Evolutionary conservation across 495 filamentous ascomycete species (phyloP), one percentile per base, ranked within the genome.

Genomic region (Penicillium lividum): DNA sequence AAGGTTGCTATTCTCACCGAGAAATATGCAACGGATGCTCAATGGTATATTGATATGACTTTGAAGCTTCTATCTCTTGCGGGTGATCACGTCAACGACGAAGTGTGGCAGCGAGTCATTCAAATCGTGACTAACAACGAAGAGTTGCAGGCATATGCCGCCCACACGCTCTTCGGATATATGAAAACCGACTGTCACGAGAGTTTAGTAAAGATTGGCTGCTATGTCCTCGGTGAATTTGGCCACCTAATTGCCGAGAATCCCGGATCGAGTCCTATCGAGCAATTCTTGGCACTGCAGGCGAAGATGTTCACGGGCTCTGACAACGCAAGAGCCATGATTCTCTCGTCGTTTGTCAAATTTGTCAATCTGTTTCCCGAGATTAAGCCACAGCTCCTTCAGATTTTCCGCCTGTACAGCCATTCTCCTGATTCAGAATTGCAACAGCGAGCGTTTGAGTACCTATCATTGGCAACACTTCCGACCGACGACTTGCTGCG

Each of bases 41-140:
- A 97, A 70, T 99, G 95, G 95, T 99, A 99, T 75, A 95, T 99
- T 56, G 92, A 99, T 68, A 96, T 97, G 58, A 96, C 94, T 4
- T 77, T 99, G 61, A 89, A 93, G 51, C 84, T 99, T 29, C 90
- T 99, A 56, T 92, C 95, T 28, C 89, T 97, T 81, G 95, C 95
- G 9, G 95, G 95, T 58, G 95, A 99, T 65, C 95, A 98, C 74
- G 93, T 99, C 54, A 97, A 93, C 72, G 95, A 99, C 54, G 95
- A 99, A 75, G 95, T 99, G 27, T 99, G 95, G 95, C 95, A 99
- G 62, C 87, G 95, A 62, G 93, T 99, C 54, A 97, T 97, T 61
- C 95, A 98, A 72, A 98, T 99, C 63, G 93, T 99, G 57, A 97
- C 95, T 38, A 99, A 99, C 75, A 99, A 99, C 73, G 95, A 99